These are phyloP conservation scores for Asterophora parasitica DNA, from an alignment of 768 basidiomycete genomes.

Conservation along the genomic window DNA sequence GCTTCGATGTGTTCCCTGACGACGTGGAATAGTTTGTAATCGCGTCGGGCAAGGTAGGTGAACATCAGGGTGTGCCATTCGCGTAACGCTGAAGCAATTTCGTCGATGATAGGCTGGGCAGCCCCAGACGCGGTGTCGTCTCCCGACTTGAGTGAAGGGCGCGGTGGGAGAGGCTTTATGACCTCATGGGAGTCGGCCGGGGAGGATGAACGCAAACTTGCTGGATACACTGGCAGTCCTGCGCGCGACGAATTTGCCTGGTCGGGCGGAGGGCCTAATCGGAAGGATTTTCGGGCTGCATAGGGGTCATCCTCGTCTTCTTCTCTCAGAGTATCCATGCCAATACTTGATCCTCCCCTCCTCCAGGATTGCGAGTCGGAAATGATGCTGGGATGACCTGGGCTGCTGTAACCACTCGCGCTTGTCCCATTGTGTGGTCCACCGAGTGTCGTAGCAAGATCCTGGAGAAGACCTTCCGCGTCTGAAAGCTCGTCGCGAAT, in stretches of 20 bases:
- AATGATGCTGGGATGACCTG: conserved; percentile 34
- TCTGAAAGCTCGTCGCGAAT: conserved; percentile 83
- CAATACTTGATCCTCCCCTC: conserved; percentile 36
- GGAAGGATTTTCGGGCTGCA: conserved; percentile 55
- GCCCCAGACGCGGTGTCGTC: conserved; percentile 87
- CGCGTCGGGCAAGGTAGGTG: conserved; percentile 81
- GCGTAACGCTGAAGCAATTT: conserved; percentile 92
- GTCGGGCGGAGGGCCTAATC: conserved; percentile 69
- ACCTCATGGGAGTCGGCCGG: conserved; percentile 55
- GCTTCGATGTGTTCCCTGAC: conserved; percentile 89
- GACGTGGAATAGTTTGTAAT: conserved; percentile 83
- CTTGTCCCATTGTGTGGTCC: conserved; percentile 21
- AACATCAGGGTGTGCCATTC: conserved; percentile 96
- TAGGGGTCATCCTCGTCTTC: conserved; percentile 52
- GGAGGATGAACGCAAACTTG: conserved; percentile 70
- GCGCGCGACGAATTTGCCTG: conserved; percentile 70
- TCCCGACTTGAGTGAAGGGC: conserved; percentile 91
- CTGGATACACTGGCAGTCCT: conserved; percentile 66
- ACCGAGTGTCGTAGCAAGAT: conserved; percentile 57
- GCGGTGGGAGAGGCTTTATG: conserved; percentile 74
- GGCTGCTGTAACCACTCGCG: conserved; percentile 22
- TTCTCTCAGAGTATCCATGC: conserved; percentile 58
- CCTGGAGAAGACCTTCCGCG: conserved; percentile 80
- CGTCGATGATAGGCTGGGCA: conserved; percentile 88
- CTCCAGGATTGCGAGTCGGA: conserved; percentile 47